Evolutionary conservation across 768 basidiomycete genomes (phyloP).

Genomic region (Xerocomellus chrysenteron): DNA sequence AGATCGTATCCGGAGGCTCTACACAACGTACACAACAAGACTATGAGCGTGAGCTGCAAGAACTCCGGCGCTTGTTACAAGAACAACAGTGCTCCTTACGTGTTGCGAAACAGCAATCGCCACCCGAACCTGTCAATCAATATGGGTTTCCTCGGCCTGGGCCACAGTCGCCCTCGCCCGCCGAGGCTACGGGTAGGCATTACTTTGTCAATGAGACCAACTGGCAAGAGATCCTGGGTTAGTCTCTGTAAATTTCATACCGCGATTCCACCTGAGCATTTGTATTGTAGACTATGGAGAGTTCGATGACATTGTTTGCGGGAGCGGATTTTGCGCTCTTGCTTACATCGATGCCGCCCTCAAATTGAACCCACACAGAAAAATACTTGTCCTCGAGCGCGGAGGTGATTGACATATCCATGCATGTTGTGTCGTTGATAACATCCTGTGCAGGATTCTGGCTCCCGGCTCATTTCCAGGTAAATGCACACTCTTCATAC

Average conservation of each 20-base stretch:
- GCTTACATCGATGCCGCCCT: constrained; percentile 19
- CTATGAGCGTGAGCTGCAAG: no score
- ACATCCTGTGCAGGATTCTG: not conserved
- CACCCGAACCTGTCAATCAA: not conserved
- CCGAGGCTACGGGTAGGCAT: not conserved
- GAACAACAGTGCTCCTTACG: no score
- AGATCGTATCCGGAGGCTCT: no score
- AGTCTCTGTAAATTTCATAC: not conserved
- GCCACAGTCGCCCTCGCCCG: not conserved
- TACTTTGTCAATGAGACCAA: constrained; percentile 4
- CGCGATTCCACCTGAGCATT: not conserved
- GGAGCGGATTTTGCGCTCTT: constrained; percentile 16
- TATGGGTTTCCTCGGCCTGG: constrained; percentile 7
- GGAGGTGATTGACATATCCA: not conserved
- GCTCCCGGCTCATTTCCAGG: constrained; percentile 14
- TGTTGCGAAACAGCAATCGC: no score
- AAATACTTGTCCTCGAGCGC: constrained; percentile 15
- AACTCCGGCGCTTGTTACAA: no score
- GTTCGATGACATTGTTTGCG: constrained; percentile 12
- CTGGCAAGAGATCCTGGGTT: constrained; percentile 6
- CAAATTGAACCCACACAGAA: constrained; percentile 10
- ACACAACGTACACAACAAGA: no score
- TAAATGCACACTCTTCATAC: not conserved
- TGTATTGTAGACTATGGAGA: constrained; percentile 1
- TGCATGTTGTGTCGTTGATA: not conserved